Evolutionary conservation across 495 filamentous ascomycete species (phyloP), one percentile per base, ranked within the genome.

Genomic region (Podospora appendiculata): DNA sequence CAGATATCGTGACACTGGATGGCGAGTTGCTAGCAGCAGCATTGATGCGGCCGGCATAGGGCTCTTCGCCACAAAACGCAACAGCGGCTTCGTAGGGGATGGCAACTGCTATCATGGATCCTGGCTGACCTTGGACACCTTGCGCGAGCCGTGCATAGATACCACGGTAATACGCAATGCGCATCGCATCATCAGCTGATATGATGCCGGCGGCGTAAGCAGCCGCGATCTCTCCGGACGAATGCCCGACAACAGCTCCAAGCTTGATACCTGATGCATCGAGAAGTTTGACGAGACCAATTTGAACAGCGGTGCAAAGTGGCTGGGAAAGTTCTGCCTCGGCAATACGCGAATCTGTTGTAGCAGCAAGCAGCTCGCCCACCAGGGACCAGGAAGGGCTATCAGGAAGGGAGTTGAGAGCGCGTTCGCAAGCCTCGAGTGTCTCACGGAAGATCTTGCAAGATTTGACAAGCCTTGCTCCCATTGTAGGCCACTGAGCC

Each of bases 151-250:
- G 8, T 57, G 54, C 34, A 59, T 33, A 18, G 1, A 14, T 43
- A 6, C 72, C 60, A 42, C 67, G 58, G 59, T 73, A 57, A 65
- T 71, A 65, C 4, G 80, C 68, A 0, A 81, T 57, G 45, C 70
- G 63, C 63, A 77, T 79, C 10, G 71, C 73, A 0, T 72, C 67
- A n/a, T 56, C n/a, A 11, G 74, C 62, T 4, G 64, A 63, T 13
- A 79, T 32, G 10, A 64, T 59, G 6, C 74, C 73, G 4, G 59
- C 50, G 9, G 72, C 57, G 51, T 74, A 77, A 0, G 68, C 68
- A 1, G 66, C 68, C 3, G 62, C 62, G 56, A 84, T 83, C 53
- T 84, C 81, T 6, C 81, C 81, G 54, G 73, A 78, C 0, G 80
- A 84, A 54, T 85, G 79, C 1, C 81, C 81, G 5, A 81, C 66